phyloP scores from a whole-genome alignment of 169 alveolate genomes.

The Cryptosporidium bovis region DNA sequence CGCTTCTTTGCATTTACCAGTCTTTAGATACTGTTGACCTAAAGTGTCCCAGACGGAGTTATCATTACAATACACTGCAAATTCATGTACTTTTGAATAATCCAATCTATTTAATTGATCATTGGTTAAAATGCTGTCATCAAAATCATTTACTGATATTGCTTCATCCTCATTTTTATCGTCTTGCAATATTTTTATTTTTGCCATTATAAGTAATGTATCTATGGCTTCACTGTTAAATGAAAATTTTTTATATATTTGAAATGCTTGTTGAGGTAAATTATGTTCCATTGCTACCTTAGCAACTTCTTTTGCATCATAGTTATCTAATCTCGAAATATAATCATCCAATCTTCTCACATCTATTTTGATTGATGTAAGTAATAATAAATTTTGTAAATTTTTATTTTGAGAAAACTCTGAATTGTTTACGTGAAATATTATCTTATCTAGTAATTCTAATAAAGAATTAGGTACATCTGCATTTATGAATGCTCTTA shows the following conservation, averaged over 20 bases:
- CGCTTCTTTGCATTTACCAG: conserved; percentile 89
- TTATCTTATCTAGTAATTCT: conserved; percentile 94
- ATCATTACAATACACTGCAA: conserved; percentile 66
- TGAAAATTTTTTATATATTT: conserved; percentile 91
- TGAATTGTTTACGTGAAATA: conserved; percentile 89
- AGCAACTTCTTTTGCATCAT: conserved; percentile 97
- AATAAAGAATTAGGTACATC: conserved; percentile 94
- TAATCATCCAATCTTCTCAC: conserved; percentile 92
- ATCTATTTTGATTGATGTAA: conserved; percentile 94
- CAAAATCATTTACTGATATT: conserved; percentile 13
- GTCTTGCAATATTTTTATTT: conserved; percentile 76
- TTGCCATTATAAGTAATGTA: conserved; percentile 85
- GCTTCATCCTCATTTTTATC: background rate
- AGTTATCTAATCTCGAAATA: conserved; percentile 95
- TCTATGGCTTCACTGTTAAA: conserved; percentile 94
- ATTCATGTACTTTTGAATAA: conserved; percentile 40
- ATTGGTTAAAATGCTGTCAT: conserved; percentile 91
- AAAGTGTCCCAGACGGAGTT: conserved; percentile 93
- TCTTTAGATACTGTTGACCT: conserved; percentile 94
- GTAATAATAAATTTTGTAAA: conserved; percentile 93
- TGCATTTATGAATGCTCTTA: conserved; percentile 98
- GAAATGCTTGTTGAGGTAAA: conserved; percentile 92
- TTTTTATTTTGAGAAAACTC: conserved; percentile 96
- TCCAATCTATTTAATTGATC: conserved; percentile 75
- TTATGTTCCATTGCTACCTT: conserved; percentile 86